These are phyloP conservation scores for Claviceps sp. DNA, from an alignment of 2,329 filamentous ascomycete species.

Conservation along the genomic window DNA sequence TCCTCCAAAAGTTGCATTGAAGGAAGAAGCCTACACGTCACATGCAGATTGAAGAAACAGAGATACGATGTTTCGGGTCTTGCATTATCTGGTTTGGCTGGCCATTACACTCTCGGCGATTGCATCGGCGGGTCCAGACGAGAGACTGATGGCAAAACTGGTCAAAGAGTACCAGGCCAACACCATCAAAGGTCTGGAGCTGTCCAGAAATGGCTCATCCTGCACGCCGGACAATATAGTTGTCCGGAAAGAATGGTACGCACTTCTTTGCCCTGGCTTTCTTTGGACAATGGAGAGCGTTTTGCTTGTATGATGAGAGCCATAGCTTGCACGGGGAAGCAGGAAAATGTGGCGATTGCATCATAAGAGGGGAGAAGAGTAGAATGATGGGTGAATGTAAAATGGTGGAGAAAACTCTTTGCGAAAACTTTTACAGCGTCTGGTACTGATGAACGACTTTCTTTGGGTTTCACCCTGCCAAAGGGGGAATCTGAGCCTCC, in stretches of 20 bases:
- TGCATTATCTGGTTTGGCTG: not conserved
- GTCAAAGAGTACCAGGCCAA: not conserved
- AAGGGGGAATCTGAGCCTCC: not conserved
- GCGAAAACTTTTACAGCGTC: too few relatives aligned
- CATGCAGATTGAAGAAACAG: too few relatives aligned
- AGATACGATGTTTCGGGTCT: not conserved
- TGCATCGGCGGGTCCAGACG: not conserved
- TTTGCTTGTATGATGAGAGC: too few relatives aligned
- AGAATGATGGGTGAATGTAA: too few relatives aligned
- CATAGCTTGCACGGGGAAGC: too few relatives aligned
- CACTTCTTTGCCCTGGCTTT: not conserved
- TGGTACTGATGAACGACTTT: too few relatives aligned
- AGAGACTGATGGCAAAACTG: not conserved
- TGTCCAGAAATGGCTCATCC: not conserved
- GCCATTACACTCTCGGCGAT: not conserved
- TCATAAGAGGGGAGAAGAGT: too few relatives aligned
- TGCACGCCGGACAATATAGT: not conserved
- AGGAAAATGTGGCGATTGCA: too few relatives aligned
- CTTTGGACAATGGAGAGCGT: too few relatives aligned
- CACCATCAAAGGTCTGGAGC: not conserved
- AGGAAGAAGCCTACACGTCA: too few relatives aligned
- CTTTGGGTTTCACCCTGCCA: not conserved
- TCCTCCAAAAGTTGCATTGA: too few relatives aligned
- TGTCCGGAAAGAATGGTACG: not conserved
- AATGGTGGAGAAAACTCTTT: too few relatives aligned